phyloP scores from a whole-genome alignment of 805 yeast species.

The Yarrowia porcina region DNA sequence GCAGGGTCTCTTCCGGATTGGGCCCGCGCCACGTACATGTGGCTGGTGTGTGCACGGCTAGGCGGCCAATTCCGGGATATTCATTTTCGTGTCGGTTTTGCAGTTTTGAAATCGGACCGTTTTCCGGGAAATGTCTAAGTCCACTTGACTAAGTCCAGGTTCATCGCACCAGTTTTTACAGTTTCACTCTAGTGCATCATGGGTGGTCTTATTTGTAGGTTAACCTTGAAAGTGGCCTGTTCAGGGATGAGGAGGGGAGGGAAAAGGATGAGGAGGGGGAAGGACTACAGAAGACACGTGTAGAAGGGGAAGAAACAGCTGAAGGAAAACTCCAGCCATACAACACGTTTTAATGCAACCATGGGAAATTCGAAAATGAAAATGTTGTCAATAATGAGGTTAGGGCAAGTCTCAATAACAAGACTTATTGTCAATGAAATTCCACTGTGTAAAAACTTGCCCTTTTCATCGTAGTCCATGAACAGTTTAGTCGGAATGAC shows the following conservation, averaged over 20 bases:
- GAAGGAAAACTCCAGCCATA: too few relatives aligned
- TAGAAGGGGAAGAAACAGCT: too few relatives aligned
- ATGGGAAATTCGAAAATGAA: too few relatives aligned
- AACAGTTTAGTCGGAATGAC: too few relatives aligned
- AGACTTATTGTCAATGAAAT: too few relatives aligned
- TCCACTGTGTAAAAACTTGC: too few relatives aligned
- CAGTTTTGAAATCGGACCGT: background rate
- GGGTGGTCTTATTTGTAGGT: background rate
- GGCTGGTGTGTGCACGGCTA: background rate
- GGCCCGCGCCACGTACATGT: background rate
- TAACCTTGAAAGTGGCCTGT: conserved; percentile 13
- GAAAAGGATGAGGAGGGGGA: background rate
- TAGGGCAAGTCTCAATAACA: too few relatives aligned
- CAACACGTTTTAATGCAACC: too few relatives aligned
- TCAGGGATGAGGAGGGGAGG: background rate
- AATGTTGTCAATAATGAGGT: too few relatives aligned
- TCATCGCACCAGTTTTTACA: background rate
- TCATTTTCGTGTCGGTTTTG: background rate
- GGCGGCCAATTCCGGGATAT: background rate
- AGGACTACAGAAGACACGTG: too few relatives aligned
- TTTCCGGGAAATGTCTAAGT: background rate
- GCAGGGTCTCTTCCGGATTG: background rate
- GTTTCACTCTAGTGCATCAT: background rate
- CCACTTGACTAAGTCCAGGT: too few relatives aligned
- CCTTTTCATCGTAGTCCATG: too few relatives aligned